Conservation (phyloP, 495 filamentous ascomycete species). For the Penicillium macrosclerotiorum region DNA sequence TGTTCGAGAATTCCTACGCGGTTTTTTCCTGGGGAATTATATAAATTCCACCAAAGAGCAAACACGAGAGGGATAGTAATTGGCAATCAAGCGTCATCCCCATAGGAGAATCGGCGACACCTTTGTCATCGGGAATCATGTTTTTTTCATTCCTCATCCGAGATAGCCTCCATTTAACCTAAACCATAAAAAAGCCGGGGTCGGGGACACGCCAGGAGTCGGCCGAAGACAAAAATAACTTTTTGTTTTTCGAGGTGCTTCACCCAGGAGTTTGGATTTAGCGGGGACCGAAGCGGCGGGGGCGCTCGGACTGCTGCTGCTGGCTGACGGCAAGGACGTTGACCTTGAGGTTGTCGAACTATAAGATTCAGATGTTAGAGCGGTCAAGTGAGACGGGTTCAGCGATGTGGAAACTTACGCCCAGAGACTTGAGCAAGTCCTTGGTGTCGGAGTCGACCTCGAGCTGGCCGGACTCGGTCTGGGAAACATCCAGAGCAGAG, state of each 20-base stretch:
- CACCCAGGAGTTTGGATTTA: constrained; percentile 29
- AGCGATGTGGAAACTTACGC: constrained; percentile 65
- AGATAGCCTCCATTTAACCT: constrained; percentile 34
- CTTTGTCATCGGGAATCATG: constrained; percentile 62
- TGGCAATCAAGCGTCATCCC: constrained; percentile 94
- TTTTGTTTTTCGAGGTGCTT: constrained; percentile 19
- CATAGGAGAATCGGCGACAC: constrained; percentile 82
- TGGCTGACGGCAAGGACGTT: constrained; percentile 86
- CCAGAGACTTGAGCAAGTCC: constrained; percentile 95
- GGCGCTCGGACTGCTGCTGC: constrained; percentile 77
- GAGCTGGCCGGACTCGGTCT: constrained; percentile 86
- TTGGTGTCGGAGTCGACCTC: constrained; percentile 97
- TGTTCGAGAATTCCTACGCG: constrained; percentile 23
- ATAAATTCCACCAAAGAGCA: constrained; percentile 8
- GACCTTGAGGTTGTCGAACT: constrained; percentile 98
- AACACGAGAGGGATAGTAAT: constrained; percentile 44
- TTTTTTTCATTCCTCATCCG: constrained; percentile 55
- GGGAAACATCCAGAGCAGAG: constrained; percentile 94
- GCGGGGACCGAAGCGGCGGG: constrained; percentile 59
- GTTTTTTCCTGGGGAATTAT: constrained; percentile 7
- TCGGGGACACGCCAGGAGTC: constrained; percentile 31
- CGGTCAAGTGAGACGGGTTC: neutral
- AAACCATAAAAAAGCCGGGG: constrained; percentile 30
- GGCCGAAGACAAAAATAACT: constrained; percentile 35
- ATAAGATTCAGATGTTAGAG: constrained; percentile 15